Evolutionary conservation across 208 protist genomes (phyloP).

Genomic region (Trypanosomatidae sp.): DNA sequence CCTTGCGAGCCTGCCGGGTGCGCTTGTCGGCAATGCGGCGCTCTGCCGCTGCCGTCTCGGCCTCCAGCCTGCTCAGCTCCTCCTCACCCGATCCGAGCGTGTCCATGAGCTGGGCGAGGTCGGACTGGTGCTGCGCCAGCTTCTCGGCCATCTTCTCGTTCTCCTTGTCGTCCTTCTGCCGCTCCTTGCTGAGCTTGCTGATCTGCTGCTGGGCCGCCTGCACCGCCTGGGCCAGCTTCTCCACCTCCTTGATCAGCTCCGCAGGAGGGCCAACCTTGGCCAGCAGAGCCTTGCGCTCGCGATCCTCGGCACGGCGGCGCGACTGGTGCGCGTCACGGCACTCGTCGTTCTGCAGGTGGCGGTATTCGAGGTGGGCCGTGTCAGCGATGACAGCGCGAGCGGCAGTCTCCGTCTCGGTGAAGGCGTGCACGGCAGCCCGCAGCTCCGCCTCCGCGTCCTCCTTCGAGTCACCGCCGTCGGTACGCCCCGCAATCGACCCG

Average conservation of each 20-base stretch:
- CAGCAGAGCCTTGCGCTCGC: constrained; percentile 61
- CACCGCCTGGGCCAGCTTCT: constrained; percentile 54
- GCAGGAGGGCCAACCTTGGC: constrained; percentile 58
- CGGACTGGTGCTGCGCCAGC: constrained; percentile 45
- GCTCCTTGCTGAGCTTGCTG: constrained; percentile 63
- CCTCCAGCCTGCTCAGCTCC: constrained; percentile 39
- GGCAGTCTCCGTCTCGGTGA: constrained; percentile 9
- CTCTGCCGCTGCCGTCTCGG: constrained; percentile 35
- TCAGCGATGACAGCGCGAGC: constrained; percentile 7
- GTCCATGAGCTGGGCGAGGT: constrained; percentile 32
- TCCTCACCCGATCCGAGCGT: constrained; percentile 17
- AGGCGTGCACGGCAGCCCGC: constrained; percentile 6
- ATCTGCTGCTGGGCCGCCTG: constrained; percentile 50
- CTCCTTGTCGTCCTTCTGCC: constrained; percentile 58
- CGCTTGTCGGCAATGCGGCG: constrained; percentile 33
- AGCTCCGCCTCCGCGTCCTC: constrained; percentile 25
- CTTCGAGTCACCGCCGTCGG: constrained; percentile 25
- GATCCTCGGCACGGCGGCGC: constrained; percentile 52
- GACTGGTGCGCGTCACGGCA: constrained; percentile 46
- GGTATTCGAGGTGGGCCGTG: constrained; percentile 14
- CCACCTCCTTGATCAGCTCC: constrained; percentile 61
- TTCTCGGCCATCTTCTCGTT: constrained; percentile 33
- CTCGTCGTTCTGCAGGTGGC: constrained; percentile 52
- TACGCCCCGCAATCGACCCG: constrained; percentile 13
- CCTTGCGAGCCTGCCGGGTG: constrained; percentile 26